Conservation (phyloP, 2,329 filamentous ascomycete genomes). For the Sclerotinia minor region DNA sequence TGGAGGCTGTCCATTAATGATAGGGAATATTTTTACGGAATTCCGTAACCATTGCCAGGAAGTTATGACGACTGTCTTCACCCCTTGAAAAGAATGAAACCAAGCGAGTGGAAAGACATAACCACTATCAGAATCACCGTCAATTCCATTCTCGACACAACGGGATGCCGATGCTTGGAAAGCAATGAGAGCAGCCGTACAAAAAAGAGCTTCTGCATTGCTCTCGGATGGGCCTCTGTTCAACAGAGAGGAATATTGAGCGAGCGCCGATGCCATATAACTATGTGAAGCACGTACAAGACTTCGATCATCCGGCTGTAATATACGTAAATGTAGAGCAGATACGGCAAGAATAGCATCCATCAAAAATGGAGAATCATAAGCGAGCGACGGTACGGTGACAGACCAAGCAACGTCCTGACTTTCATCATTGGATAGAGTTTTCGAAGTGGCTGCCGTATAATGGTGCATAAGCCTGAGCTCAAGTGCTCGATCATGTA, state of each 20-base stretch:
- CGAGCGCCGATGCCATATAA: constrained; percentile 64
- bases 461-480: constrained; percentile 66
- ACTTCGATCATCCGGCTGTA: constrained; percentile 57
- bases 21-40: constrained; percentile 57
- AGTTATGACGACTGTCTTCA: constrained; percentile 63
- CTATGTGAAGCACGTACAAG: constrained; percentile 63
- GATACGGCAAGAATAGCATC: constrained; percentile 65
- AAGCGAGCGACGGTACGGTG: constrained; percentile 61
- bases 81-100: constrained; percentile 68
- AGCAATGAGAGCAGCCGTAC: constrained; percentile 63
- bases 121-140: constrained; percentile 46
- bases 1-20: constrained; percentile 64
- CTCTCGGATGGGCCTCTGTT: constrained; percentile 56
- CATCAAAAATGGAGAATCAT: constrained; percentile 59
- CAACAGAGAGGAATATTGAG: constrained; percentile 59
- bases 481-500: constrained; percentile 48
- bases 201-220: constrained; percentile 63
- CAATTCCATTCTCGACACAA: constrained; percentile 58
- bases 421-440: constrained; percentile 54
- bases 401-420: constrained; percentile 60
- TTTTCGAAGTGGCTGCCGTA: constrained; percentile 60
- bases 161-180: constrained; percentile 66
- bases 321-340: constrained; percentile 60
- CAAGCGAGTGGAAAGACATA: constrained; percentile 63
- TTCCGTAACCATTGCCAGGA: constrained; percentile 64